These are phyloP conservation scores for Globisporangium polare DNA, from an alignment of 352 stramenopile genomes.

Conservation along the genomic window DNA sequence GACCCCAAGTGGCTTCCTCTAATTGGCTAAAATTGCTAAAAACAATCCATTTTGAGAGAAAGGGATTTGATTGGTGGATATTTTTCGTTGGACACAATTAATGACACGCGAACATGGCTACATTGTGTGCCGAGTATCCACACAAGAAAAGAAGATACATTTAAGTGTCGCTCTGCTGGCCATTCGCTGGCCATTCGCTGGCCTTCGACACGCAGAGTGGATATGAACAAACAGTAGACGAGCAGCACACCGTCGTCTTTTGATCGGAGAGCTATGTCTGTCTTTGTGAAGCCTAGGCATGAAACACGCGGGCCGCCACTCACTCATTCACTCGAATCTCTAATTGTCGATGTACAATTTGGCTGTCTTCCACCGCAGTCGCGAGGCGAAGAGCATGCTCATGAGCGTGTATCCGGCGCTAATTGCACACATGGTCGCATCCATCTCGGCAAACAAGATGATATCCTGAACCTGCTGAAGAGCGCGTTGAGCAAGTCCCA, in stretches of 20 bases:
- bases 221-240: not conserved
- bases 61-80: not conserved
- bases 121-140: not conserved
- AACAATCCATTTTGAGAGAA: not conserved
- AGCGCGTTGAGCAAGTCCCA: conserved; percentile 36
- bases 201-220: not conserved
- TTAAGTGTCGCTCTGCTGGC: too few relatives aligned
- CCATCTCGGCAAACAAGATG: conserved; percentile 32
- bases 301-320: not conserved
- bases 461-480: conserved; percentile 45
- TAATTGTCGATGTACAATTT: conserved; percentile 51
- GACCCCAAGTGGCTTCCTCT: not conserved
- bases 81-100: not conserved
- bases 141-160: too few relatives aligned
- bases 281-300: not conserved
- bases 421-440: conserved; percentile 25
- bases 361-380: conserved; percentile 44
- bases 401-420: conserved; percentile 27
- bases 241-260: not conserved
- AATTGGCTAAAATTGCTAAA: not conserved
- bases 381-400: conserved; percentile 39
- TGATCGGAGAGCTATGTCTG: too few relatives aligned
- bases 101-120: not conserved
- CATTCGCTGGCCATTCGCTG: not conserved
- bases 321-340: not conserved